Conservation (phyloP, 2,329 filamentous ascomycete species). For the Sporothrix globosa region DNA sequence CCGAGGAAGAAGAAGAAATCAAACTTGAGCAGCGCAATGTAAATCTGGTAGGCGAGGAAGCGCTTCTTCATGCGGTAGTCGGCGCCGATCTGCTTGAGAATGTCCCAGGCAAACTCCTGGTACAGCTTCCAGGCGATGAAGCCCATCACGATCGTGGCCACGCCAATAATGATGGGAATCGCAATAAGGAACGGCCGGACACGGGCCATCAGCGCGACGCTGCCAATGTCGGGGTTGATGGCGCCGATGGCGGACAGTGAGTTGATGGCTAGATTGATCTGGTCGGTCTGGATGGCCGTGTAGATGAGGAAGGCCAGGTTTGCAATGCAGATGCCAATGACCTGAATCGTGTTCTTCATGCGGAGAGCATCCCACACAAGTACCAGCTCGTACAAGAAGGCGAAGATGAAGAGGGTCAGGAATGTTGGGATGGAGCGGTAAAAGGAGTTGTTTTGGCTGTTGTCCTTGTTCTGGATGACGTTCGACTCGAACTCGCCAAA, state of each 20-base stretch:
- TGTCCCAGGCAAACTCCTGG: slow-evolving; percentile 98
- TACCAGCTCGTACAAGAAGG: slow-evolving; percentile 87
- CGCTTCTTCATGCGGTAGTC: slow-evolving; percentile 96
- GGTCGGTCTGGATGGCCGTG: slow-evolving; percentile 87
- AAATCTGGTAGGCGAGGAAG: slow-evolving; percentile 97
- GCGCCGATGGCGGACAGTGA: slow-evolving; percentile 57
- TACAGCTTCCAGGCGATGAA: slow-evolving; percentile 93
- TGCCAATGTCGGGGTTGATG: slow-evolving; percentile 35
- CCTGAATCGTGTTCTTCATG: slow-evolving; percentile 96
- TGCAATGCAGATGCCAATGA: slow-evolving; percentile 92
- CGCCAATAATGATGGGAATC: slow-evolving; percentile 79
- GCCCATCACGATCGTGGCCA: slow-evolving; percentile 72
- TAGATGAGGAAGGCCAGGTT: slow-evolving; percentile 92
- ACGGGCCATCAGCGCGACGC: slow-evolving; percentile 64
- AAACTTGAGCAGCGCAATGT: slow-evolving; percentile 96
- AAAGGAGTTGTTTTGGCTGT: slow-evolving; percentile 56
- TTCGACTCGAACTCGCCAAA: slow-evolving; percentile 82
- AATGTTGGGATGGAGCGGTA: slow-evolving; percentile 86
- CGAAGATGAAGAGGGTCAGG: slow-evolving; percentile 94
- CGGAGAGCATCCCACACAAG: slow-evolving; percentile 92
- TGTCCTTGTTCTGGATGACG: slow-evolving; percentile 50
- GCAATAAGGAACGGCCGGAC: slow-evolving; percentile 79
- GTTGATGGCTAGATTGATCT: slow-evolving; percentile 75
- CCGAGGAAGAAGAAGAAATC: slow-evolving; percentile 99
- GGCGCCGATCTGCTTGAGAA: slow-evolving; percentile 98